A percentile compares a stretch with the other conserved stretches of the same genome.
phyloP scores from a whole-genome alignment of 768 basidiomycete genomes.

The Termitomyces sp. region DNA sequence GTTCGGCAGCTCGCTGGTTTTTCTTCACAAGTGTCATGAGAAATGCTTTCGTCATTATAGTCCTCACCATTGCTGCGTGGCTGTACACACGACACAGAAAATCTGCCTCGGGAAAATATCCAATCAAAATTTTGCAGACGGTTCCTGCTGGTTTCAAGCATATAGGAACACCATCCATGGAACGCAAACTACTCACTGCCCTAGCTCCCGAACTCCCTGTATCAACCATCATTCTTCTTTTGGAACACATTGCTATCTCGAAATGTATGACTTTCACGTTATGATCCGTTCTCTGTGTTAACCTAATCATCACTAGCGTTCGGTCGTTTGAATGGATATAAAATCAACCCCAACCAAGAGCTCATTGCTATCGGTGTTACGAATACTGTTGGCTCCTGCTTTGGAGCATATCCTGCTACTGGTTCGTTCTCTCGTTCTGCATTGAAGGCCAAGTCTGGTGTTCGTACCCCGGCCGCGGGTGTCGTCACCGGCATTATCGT shows the following conservation, averaged over 20 bases:
- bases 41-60: slow-evolving; percentile 84
- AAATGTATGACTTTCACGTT: slow-evolving; percentile 53
- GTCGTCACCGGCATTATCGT: slow-evolving; percentile 84
- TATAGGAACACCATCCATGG: slow-evolving; percentile 40
- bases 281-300: background rate
- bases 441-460: slow-evolving; percentile 92
- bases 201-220: slow-evolving; percentile 77
- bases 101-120: slow-evolving; percentile 60
- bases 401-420: slow-evolving; percentile 93
- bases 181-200: slow-evolving; percentile 52
- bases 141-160: slow-evolving; percentile 85
- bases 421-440: slow-evolving; percentile 99
- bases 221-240: slow-evolving; percentile 82
- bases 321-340: slow-evolving; percentile 93
- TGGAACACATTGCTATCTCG: slow-evolving; percentile 97
- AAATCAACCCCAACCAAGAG: slow-evolving; percentile 91
- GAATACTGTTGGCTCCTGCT: slow-evolving; percentile 86
- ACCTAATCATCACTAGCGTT: slow-evolving; percentile 57
- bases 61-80: slow-evolving; percentile 88
- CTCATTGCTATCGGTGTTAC: slow-evolving; percentile 97
- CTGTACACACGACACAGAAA: slow-evolving; percentile 69
- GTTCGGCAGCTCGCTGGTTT: slow-evolving; percentile 53
- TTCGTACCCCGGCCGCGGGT: slow-evolving; percentile 93
- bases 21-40: slow-evolving; percentile 79
- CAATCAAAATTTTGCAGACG: slow-evolving; percentile 77